These are phyloP conservation scores for Trichopus zeylanicus DNA, from an alignment of 116 monocot genomes.

Conservation along the genomic window DNA sequence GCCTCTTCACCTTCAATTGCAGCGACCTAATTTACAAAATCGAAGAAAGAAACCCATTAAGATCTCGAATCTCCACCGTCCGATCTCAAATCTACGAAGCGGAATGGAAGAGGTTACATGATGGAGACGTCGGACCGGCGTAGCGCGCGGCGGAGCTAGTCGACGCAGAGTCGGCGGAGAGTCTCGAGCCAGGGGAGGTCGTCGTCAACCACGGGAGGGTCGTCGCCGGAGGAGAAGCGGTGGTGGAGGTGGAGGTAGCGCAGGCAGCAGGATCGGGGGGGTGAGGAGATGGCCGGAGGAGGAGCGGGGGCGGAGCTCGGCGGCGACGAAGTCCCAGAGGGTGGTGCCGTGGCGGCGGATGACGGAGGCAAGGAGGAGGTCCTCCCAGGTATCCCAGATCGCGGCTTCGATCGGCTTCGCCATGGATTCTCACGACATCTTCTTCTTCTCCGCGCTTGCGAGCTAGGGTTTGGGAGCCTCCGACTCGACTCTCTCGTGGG, in stretches of 20 bases:
- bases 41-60: neutral
- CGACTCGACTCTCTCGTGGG: no score
- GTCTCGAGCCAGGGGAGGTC: constrained; percentile 50
- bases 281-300: constrained; percentile 35
- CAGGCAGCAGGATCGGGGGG: constrained; percentile 24
- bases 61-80: neutral
- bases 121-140: constrained; percentile 52
- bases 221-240: constrained; percentile 42
- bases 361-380: constrained; percentile 80
- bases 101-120: constrained; percentile 24
- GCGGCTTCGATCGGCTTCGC: constrained; percentile 45
- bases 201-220: constrained; percentile 19
- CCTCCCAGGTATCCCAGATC: constrained; percentile 97
- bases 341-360: constrained; percentile 55
- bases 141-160: constrained; percentile 61
- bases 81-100: neutral
- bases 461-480: no score
- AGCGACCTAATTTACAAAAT: constrained; percentile 20
- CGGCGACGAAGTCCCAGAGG: constrained; percentile 74
- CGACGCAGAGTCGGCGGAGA: constrained; percentile 56
- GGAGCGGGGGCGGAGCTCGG: constrained; percentile 43
- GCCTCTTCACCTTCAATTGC: constrained; percentile 22
- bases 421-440: no score
- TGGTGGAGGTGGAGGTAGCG: constrained; percentile 35
- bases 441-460: no score